Conservation (phyloP, 2,329 filamentous ascomycete species). For the Paracamarosporium sp. region DNA sequence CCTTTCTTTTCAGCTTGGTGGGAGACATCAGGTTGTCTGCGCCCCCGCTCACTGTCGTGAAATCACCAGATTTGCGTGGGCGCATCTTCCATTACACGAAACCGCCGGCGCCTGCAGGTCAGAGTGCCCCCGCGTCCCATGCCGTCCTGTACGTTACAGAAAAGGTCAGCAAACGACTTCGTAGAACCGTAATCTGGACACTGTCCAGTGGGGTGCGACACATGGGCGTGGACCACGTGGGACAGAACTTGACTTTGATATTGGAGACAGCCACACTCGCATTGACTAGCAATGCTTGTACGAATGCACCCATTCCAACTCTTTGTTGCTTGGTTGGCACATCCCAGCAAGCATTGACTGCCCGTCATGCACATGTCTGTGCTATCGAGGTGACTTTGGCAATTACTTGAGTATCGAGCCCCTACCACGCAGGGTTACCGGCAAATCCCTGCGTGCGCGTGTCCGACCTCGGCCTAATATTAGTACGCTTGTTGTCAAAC, state of each 20-base stretch:
- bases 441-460: not conserved
- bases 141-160: not conserved
- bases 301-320: not conserved
- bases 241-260: not conserved
- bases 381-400: not conserved
- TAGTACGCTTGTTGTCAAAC: conserved; percentile 5
- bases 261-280: not conserved
- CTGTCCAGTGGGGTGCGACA: conserved; percentile 1
- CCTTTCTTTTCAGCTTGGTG: not conserved
- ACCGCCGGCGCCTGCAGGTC: conserved; percentile 26
- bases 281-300: not conserved
- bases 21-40: not conserved
- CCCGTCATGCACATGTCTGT: not conserved
- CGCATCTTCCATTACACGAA: conserved; percentile 18
- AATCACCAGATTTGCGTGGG: not conserved
- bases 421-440: not conserved
- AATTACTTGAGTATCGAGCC: not conserved
- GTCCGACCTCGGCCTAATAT: conserved; percentile 3
- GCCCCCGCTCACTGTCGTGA: not conserved
- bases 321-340: not conserved
- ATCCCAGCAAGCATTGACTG: not conserved
- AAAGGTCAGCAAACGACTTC: not conserved
- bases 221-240: not conserved
- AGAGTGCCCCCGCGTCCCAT: conserved; percentile 23
- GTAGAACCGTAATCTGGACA: conserved; percentile 1